A percentile compares a stretch with the other conserved stretches of the same genome.
Evolutionary conservation across 1,284 basidiomycete genomes (phyloP).

Genomic region (Irpex sp.): DNA sequence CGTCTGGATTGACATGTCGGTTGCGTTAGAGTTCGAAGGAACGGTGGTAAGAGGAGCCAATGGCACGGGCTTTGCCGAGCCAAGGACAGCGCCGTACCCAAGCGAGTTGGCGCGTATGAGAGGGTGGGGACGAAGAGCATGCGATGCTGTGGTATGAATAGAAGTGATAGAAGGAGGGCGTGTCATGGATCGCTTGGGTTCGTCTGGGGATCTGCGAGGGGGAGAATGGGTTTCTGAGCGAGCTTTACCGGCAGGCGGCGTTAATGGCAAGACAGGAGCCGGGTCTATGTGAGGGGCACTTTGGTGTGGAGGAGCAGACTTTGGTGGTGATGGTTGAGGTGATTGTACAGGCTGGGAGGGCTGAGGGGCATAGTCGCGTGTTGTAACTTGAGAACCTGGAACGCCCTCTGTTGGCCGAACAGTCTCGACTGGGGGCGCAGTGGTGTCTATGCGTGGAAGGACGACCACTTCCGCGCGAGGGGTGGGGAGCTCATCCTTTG

Average conservation of each 20-base stretch:
- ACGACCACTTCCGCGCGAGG: conserved; percentile 30
- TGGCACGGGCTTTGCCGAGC: conserved; percentile 44
- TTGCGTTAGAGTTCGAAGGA: conserved; percentile 44
- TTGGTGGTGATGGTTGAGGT: conserved; percentile 7
- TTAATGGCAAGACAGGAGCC: conserved; percentile 17
- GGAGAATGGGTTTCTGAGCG: conserved; percentile 41
- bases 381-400: conserved; percentile 18
- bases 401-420: conserved; percentile 21
- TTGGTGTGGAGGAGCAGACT: conserved; percentile 18
- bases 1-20: conserved; percentile 39
- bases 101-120: conserved; percentile 71
- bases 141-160: conserved; percentile 31
- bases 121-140: conserved; percentile 62
- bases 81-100: conserved; percentile 33
- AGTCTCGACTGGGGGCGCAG: not conserved
- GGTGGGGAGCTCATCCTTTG: conserved; percentile 27
- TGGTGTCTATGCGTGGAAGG: conserved; percentile 32
- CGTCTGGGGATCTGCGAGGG: conserved; percentile 31
- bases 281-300: conserved; percentile 11
- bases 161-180: conserved; percentile 66
- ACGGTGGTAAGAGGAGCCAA: conserved; percentile 59
- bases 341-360: conserved; percentile 8
- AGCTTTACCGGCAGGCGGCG: conserved; percentile 26
- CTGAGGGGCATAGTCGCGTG: conserved; percentile 17
- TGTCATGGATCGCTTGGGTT: conserved; percentile 36